Evolutionary conservation across 2,329 filamentous ascomycete species (phyloP).

Genomic region (Aspergillus pseudoviridinutans): DNA sequence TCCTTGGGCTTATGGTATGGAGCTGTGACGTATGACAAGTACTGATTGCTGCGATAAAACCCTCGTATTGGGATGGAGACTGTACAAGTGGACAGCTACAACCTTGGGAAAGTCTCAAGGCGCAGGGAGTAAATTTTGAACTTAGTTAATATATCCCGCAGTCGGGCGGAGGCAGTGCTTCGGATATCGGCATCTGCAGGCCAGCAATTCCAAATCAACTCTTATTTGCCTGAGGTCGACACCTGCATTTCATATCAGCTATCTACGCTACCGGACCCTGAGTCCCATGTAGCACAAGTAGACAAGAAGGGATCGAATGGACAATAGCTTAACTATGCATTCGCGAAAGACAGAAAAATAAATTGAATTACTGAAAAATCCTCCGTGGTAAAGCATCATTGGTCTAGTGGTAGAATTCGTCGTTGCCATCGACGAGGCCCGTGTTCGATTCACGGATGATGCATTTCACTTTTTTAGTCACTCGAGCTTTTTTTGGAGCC

Average conservation of each 20-base stretch:
- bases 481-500: no score
- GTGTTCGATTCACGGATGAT: conserved; percentile 47
- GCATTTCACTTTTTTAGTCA: conserved; percentile 23
- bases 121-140: not conserved
- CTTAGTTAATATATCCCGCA: no score
- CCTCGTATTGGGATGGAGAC: not conserved
- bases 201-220: not conserved
- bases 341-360: accelerated
- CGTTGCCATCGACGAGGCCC: conserved; percentile 46
- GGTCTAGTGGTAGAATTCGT: conserved; percentile 46
- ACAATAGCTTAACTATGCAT: no score
- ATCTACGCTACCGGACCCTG: no score
- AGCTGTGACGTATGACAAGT: not conserved
- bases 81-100: no score
- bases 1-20: not conserved
- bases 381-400: conserved; percentile 29
- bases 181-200: not conserved
- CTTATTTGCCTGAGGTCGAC: not conserved
- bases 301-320: no score
- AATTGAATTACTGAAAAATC: no score
- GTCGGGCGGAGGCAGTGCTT: not conserved
- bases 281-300: no score
- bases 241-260: no score
- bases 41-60: not conserved
- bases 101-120: not conserved